Evolutionary conservation across 495 filamentous ascomycete genomes (phyloP).

Genomic region (Penicillium macrosclerotiorum): DNA sequence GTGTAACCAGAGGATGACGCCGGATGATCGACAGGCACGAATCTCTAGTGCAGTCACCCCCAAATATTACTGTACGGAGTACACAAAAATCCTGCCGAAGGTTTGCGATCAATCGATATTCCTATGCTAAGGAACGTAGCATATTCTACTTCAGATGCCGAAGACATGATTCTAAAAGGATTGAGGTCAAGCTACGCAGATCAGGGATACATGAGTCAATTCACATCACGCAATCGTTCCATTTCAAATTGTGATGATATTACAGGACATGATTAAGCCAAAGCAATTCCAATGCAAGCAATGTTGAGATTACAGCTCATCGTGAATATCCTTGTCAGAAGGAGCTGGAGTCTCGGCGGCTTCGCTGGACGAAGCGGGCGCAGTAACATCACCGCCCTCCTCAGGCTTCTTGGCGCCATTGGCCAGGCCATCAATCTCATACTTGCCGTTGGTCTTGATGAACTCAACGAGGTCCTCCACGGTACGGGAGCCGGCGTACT

Average conservation of each 20-base stretch:
- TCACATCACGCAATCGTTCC: constrained; percentile 4
- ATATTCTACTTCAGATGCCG: no score
- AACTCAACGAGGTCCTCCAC: constrained; percentile 93
- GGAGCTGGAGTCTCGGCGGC: constrained; percentile 30
- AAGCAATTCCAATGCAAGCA: constrained; percentile 18
- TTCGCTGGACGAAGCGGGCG: constrained; percentile 16
- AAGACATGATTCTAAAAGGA: no score
- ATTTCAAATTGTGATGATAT: constrained; percentile 18
- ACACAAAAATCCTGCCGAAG: no score
- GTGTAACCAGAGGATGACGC: no score
- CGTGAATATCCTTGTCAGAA: constrained; percentile 34
- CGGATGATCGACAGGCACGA: no score
- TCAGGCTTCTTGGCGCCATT: constrained; percentile 43
- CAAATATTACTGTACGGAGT: no score
- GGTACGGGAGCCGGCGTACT: constrained; percentile 85
- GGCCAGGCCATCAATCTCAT: constrained; percentile 65
- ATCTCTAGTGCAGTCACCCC: no score
- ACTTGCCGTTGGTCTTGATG: constrained; percentile 90
- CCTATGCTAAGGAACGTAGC: no score
- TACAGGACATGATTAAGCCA: constrained; percentile 11
- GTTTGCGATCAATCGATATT: no score
- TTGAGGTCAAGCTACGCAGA: no score
- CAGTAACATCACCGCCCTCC: constrained; percentile 27
- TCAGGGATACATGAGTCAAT: background rate
- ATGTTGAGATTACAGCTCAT: constrained; percentile 39